Base-by-base conservation (phyloP, 257 asterid genomes). In the Fraxinus pennsylvanica region DNA sequence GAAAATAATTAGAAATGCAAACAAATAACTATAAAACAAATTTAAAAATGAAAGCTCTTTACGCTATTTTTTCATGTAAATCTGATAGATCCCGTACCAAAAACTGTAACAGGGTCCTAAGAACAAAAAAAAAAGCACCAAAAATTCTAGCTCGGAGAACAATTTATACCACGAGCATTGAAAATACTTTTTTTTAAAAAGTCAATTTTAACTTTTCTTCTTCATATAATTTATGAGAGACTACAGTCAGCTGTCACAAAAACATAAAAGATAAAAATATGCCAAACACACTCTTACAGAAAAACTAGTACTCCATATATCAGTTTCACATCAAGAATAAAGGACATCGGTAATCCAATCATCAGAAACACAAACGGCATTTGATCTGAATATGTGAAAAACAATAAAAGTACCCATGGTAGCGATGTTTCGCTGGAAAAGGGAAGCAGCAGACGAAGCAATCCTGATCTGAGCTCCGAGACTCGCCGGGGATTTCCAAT, bases 401-500 rank as follows among this genome's bases (percentile, higher is more conserved):
- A 12, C 4, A 17, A 38, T 82, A 13, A 1, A 39, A 63, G 4
- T 33, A 84, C 91, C 96, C 95, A 94, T 92, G 21, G 98, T 86
- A 25, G 97, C 87, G 85, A 94, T 92, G 91, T 88, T 92, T 66
- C 97, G 92, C 30, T 89, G 84, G 75, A 94, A 77, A 1, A 84
- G 79, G 76, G 80, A 85, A 43, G 86, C 81, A 13, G 86, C 59
- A 33, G 87, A 82, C 22, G 97, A 66, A n/a, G 90, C 80, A 25
- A 84, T 84, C 82, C 99, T 91, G 97, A 93, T 90, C 94, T 93
- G 99, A 25, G 96, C 77, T 59, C 86, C 76, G 29, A 89, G 87
- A 81, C 90, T 86, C 57, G 87, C 30, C 27, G 96, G 97, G 38
- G 97, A 94, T 75, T 90, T 89, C 97, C 98, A 94, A 69, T 85